phyloP scores from a whole-genome alignment of 2,329 filamentous ascomycete species.

The Pseudopyricularia cyperi region DNA sequence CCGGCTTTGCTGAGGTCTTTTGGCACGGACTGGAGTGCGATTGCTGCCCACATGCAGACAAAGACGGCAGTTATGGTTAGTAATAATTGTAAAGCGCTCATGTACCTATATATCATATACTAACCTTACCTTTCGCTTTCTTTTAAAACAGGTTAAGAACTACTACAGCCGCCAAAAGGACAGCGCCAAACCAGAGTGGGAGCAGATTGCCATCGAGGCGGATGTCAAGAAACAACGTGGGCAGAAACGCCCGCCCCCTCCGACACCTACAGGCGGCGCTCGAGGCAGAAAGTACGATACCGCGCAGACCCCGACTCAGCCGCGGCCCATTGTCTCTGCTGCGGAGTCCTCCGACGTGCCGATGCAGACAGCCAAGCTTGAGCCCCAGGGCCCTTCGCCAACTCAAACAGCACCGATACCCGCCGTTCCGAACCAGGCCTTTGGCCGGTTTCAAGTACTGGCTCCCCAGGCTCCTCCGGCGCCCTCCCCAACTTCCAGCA shows the following conservation, averaged over 20 bases:
- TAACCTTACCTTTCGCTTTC: constrained; percentile 13
- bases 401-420: constrained; percentile 10
- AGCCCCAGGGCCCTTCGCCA: constrained; percentile 19
- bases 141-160: constrained; percentile 46
- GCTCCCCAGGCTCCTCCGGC: constrained; percentile 18
- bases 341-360: constrained; percentile 33
- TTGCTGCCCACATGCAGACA: constrained; percentile 67
- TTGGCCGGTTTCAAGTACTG: constrained; percentile 16
- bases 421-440: constrained; percentile 6
- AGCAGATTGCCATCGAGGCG: constrained; percentile 44
- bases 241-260: constrained; percentile 47
- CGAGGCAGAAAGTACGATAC: constrained; percentile 39
- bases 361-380: constrained; percentile 27
- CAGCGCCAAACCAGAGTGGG: constrained; percentile 42
- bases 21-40: constrained; percentile 65
- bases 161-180: constrained; percentile 52
- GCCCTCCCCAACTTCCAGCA: constrained; percentile 11
- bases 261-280: constrained; percentile 37
- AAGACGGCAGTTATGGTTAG: constrained; percentile 79
- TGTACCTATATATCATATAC: not conserved
- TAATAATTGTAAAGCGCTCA: not conserved
- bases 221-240: constrained; percentile 41
- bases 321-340: constrained; percentile 20
- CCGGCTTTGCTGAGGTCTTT: constrained; percentile 58
- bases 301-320: constrained; percentile 23